These are phyloP conservation scores for Amphibolis antarctica DNA, from an alignment of 106 monocot species.

Conservation along the genomic window DNA sequence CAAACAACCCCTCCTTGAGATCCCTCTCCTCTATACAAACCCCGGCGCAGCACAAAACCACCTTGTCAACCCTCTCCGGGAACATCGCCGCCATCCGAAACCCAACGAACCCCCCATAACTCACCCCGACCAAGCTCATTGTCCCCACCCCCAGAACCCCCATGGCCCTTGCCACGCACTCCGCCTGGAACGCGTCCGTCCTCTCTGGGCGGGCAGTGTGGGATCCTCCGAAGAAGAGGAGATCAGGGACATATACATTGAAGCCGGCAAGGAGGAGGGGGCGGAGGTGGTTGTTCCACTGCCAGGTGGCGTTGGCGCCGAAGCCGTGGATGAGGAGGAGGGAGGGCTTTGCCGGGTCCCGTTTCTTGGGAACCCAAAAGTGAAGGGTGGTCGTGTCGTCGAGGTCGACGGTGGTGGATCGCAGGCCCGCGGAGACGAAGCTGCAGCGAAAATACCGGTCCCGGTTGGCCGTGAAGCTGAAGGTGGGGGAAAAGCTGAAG, in stretches of 20 bases:
- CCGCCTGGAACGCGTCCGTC: slow-evolving; percentile 56
- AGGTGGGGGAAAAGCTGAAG: neutral
- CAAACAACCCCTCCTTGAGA: slow-evolving; percentile 47
- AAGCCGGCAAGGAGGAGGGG: slow-evolving; percentile 29
- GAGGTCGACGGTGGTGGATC: slow-evolving; percentile 18
- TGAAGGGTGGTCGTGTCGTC: slow-evolving; percentile 18
- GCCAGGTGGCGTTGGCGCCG: slow-evolving; percentile 47
- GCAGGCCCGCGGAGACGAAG: slow-evolving; percentile 51
- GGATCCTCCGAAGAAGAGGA: slow-evolving; percentile 64
- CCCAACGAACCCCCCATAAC: slow-evolving; percentile 81
- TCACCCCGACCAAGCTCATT: slow-evolving; percentile 41
- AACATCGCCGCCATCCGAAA: slow-evolving; percentile 60
- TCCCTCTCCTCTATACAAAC: slow-evolving; percentile 73
- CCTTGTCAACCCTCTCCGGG: slow-evolving; percentile 36
- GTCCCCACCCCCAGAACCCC: slow-evolving; percentile 26
- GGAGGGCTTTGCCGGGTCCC: neutral
- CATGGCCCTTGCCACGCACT: slow-evolving; percentile 38
- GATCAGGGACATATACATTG: slow-evolving; percentile 38
- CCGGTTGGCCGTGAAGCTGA: slow-evolving; percentile 39
- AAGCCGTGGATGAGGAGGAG: slow-evolving; percentile 43
- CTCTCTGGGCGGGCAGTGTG: slow-evolving; percentile 38
- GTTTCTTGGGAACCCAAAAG: neutral
- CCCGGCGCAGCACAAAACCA: slow-evolving; percentile 54
- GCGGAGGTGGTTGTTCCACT: slow-evolving; percentile 35
- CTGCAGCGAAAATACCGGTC: slow-evolving; percentile 46